phyloP scores from a whole-genome alignment of 805 yeast species.

The Candida ovalis region DNA sequence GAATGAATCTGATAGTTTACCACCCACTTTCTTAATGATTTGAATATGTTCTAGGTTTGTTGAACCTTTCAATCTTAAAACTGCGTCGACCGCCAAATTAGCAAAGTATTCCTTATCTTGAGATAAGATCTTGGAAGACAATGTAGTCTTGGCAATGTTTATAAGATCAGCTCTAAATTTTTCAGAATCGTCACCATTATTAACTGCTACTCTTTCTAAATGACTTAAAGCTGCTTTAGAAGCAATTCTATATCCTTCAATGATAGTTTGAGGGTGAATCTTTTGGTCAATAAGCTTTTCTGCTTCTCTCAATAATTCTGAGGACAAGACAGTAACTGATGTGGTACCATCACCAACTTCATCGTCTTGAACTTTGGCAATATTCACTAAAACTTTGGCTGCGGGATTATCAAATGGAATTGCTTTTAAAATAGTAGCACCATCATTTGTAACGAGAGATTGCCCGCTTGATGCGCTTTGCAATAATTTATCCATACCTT shows the following conservation, averaged over 20 bases:
- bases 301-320: slow-evolving; percentile 91
- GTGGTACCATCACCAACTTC: slow-evolving; percentile 99
- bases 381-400: slow-evolving; percentile 91
- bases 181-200: slow-evolving; percentile 55
- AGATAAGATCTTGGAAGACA: slow-evolving; percentile 89
- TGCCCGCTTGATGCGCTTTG: slow-evolving; percentile 80
- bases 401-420: slow-evolving; percentile 98
- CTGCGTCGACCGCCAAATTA: slow-evolving; percentile 89
- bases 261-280: slow-evolving; percentile 96
- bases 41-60: slow-evolving; percentile 91
- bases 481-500: slow-evolving; percentile 96
- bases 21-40: slow-evolving; percentile 90
- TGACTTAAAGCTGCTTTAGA: slow-evolving; percentile 78
- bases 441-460: slow-evolving; percentile 91
- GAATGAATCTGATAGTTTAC: slow-evolving; percentile 85
- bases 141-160: slow-evolving; percentile 87
- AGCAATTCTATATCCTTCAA: slow-evolving; percentile 92
- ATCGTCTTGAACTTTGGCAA: slow-evolving; percentile 94
- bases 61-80: slow-evolving; percentile 79
- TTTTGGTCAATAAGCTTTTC: slow-evolving; percentile 87
- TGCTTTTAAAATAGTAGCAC: slow-evolving; percentile 92
- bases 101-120: slow-evolving; percentile 92
- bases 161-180: slow-evolving; percentile 72
- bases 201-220: slow-evolving; percentile 72
- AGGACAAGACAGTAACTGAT: slow-evolving; percentile 85